A percentile compares a stretch with the other conserved stretches of the same genome.
phyloP scores from a whole-genome alignment of 2,329 filamentous ascomycete species.

The Penicillium sp. region DNA sequence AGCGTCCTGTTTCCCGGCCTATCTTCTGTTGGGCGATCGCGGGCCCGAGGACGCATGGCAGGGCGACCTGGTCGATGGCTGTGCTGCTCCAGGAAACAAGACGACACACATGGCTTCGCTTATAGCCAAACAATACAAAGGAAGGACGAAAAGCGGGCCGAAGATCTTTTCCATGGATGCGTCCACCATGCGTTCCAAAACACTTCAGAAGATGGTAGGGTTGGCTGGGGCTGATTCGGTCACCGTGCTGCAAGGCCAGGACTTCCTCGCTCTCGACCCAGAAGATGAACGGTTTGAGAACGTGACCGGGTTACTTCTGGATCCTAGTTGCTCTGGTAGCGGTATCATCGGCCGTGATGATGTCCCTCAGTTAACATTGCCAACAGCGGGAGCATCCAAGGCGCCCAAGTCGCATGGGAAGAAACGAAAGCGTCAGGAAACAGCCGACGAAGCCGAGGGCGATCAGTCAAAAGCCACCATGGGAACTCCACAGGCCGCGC shows the following conservation, averaged over 20 bases:
- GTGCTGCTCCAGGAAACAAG: conserved; percentile 94
- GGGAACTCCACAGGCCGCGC: conserved; percentile 16
- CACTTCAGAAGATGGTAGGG: conserved; percentile 77
- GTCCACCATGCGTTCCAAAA: conserved; percentile 58
- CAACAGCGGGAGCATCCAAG: conserved; percentile 27
- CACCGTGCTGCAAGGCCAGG: conserved; percentile 66
- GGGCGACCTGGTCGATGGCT: conserved; percentile 84
- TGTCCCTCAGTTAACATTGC: conserved; percentile 64
- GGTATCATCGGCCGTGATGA: conserved; percentile 89
- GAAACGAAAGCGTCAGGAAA: conserved; percentile 44
- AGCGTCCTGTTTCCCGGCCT: conserved; percentile 93
- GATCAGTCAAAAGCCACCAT: conserved; percentile 10
- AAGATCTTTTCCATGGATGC: conserved; percentile 52
- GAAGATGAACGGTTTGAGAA: conserved; percentile 56
- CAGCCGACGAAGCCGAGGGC: conserved; percentile 10
- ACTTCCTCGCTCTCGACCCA: conserved; percentile 77
- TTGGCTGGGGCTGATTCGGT: conserved; percentile 69
- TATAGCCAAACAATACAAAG: conserved; percentile 40
- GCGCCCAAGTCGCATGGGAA: conserved; percentile 29
- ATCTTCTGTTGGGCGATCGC: conserved; percentile 63
- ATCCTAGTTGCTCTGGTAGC: conserved; percentile 93
- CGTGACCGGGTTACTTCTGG: conserved; percentile 80
- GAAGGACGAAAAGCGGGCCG: conserved; percentile 28
- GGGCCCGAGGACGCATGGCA: conserved; percentile 33
- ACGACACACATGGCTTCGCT: conserved; percentile 89